Conservation (phyloP, 345 rosid species). For the Corymbia maculata region DNA sequence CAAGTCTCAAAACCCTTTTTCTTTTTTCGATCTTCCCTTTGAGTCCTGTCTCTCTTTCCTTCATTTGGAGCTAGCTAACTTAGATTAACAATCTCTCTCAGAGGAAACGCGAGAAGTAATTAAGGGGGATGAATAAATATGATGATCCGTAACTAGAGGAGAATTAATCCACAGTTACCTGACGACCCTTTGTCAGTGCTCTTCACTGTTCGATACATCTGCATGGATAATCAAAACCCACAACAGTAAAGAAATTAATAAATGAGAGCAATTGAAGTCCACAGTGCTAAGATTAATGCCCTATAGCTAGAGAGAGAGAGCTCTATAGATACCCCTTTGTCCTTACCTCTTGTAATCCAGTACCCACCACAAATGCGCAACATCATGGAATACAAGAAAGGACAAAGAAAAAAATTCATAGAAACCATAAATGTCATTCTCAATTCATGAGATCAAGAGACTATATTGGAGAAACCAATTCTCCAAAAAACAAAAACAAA, state of each 20-base stretch:
- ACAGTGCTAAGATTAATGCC: slow-evolving; percentile 16
- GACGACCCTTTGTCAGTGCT: slow-evolving; percentile 72
- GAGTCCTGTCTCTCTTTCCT: neutral
- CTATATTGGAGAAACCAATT: neutral
- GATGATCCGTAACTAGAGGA: neutral
- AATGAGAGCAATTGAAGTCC: slow-evolving; percentile 10
- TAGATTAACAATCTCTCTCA: neutral
- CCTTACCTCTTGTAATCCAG: slow-evolving; percentile 18
- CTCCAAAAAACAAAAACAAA: slow-evolving; percentile 1
- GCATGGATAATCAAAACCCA: slow-evolving; percentile 33
- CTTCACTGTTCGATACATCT: slow-evolving; percentile 99
- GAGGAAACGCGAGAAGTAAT: neutral
- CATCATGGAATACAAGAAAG: neutral
- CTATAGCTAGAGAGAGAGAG: neutral
- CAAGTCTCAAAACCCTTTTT: neutral
- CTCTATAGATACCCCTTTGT: slow-evolving; percentile 38
- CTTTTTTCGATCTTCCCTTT: neutral
- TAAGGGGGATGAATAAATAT: neutral
- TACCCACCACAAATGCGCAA: slow-evolving; percentile 12
- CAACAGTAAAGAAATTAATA: slow-evolving; percentile 1
- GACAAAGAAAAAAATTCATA: neutral
- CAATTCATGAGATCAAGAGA: neutral
- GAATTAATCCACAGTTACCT: slow-evolving; percentile 24
- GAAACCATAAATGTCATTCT: neutral
- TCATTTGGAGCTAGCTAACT: neutral